Conservation (phyloP, 176 grass and related monocot genomes). For the Aegilops sharonensis region DNA sequence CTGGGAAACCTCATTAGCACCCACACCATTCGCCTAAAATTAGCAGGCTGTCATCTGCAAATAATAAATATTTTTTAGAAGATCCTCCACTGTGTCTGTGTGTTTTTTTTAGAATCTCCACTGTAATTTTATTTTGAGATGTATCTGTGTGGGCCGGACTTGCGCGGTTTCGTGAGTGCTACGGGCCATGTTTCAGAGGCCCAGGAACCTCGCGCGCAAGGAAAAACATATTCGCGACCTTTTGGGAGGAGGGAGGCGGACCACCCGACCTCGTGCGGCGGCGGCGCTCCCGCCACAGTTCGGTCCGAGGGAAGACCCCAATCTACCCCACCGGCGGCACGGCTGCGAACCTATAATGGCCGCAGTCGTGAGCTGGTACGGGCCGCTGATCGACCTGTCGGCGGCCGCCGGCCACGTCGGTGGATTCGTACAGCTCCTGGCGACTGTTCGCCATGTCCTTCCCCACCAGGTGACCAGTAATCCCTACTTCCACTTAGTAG, state of each 20-base stretch:
- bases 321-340: neutral
- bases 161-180: too few species aligned
- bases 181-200: neutral
- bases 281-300: neutral
- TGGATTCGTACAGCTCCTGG: constrained; percentile 61
- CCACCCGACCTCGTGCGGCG: neutral
- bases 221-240: too few species aligned
- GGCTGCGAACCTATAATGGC: constrained; percentile 11
- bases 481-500: neutral
- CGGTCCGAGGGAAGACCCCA: neutral
- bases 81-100: too few species aligned
- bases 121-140: too few species aligned
- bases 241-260: neutral
- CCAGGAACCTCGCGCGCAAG: neutral
- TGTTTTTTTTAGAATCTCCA: too few species aligned
- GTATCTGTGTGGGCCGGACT: too few species aligned
- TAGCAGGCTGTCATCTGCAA: too few species aligned
- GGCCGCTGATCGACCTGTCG: constrained; percentile 68
- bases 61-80: too few species aligned
- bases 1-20: too few species aligned
- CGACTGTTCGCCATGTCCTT: constrained; percentile 29
- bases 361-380: constrained; percentile 64
- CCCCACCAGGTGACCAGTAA: constrained; percentile 26
- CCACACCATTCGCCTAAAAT: too few species aligned
- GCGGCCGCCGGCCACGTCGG: constrained; percentile 47